Evolutionary conservation across 2,329 filamentous ascomycete genomes (phyloP).

Genomic region (Fusarium protoensiforme): DNA sequence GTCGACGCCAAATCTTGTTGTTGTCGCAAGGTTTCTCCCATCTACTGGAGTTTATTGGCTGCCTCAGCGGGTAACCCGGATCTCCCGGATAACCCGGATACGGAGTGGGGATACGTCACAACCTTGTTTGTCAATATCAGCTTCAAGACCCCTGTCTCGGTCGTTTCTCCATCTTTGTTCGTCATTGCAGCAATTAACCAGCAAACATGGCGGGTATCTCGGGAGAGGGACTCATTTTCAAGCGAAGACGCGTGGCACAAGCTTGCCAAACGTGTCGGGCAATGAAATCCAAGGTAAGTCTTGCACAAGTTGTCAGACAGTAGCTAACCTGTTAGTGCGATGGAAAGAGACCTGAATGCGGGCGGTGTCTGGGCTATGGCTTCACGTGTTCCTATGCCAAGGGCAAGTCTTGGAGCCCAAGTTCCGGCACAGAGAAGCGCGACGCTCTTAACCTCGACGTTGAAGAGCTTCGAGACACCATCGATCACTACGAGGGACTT

Average conservation of each 20-base stretch:
- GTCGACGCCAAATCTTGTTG: not conserved
- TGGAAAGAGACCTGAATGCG: not conserved
- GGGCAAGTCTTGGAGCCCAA: not conserved
- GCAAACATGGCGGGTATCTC: not conserved
- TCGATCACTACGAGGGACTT: slow-evolving; percentile 30
- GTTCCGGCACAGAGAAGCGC: slow-evolving; percentile 21
- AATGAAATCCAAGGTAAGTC: slow-evolving; percentile 42
- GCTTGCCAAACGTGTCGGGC: slow-evolving; percentile 40
- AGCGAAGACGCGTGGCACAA: slow-evolving; percentile 36
- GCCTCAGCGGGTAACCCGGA: not conserved
- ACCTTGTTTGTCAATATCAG: not conserved
- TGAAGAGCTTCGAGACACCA: not conserved
- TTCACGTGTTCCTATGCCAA: not conserved
- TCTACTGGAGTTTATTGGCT: not conserved
- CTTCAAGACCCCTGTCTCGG: not conserved
- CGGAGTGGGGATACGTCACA: not conserved
- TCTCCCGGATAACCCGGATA: not conserved
- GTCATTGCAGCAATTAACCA: not conserved
- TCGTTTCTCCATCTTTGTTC: not conserved
- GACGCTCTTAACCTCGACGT: not conserved
- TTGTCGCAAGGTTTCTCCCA: not conserved
- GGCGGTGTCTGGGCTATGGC: not conserved
- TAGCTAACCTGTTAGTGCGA: not conserved
- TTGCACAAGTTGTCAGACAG: not conserved
- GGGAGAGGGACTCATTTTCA: not conserved